Evolutionary conservation across 75 land plant genomes (phyloP), one percentile per base, ranked within the genome.

Genomic region (Pinus albicaulis): DNA sequence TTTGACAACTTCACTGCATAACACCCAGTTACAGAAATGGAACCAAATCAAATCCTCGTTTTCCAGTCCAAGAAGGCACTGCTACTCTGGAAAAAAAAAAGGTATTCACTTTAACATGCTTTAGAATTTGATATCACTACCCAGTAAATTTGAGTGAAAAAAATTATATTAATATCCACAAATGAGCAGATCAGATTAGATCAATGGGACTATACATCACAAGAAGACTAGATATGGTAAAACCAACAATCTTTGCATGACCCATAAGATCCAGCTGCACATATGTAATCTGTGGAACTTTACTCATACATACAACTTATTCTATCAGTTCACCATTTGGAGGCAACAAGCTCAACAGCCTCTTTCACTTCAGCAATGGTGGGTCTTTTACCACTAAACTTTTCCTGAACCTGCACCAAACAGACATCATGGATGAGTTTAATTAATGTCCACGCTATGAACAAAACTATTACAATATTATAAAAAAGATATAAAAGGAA

Each of bases 331-430:
- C 71, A 68, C n/a, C 71, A 20, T 41, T 34, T 68, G n/a, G 36
- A 68, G 48, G 19, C 71, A 68, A 68, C 41, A 44, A n/a, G 41
- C 48, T 68, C 71, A 3, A 68, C 52, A 36, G 71, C 44, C 41
- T 68, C 71, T 68, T 68, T 68, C 12, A 68, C 71, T 19, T 68
- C 52, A 7, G 48, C 13, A 41, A 68, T 68, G 52, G 24, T 68
- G 36, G 52, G 48, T 68, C 22, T 38, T 19, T 68, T 68, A 38
- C 23, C 71, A 6, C 20, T 0, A 22, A 44, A 68, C 48, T 44
- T 44, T 34, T 68, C 71, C 22, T 44, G 71, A 34, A 68, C 23
- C 71, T 68, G 71, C 71, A 68, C 5, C 12, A 5, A 34, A 7
- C 24, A 36, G 16, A 41, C 5, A 36, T 44, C 48, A 44, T 41